These are phyloP conservation scores for Penicillium steckii DNA, from an alignment of 495 filamentous ascomycete species.

Conservation along the genomic window DNA sequence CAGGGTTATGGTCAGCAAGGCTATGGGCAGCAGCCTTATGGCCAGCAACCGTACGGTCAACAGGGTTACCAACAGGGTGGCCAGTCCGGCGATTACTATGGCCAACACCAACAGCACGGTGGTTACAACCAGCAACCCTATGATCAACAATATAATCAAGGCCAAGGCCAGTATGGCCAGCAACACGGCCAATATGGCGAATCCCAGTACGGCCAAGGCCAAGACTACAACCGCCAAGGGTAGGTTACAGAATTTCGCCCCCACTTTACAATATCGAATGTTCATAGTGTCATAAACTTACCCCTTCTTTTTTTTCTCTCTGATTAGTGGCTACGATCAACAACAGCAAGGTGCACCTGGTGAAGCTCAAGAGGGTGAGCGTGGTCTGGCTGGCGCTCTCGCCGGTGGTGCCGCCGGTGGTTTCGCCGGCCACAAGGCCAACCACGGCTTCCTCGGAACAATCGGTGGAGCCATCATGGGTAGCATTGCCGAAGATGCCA, in stretches of 20 bases:
- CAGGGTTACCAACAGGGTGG: conserved; percentile 16
- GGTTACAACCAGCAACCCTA: conserved; percentile 18
- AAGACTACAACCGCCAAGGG: conserved; percentile 29
- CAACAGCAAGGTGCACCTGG: conserved; percentile 33
- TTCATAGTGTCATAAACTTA: neutral
- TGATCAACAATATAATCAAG: conserved; percentile 24
- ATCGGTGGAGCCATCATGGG: conserved; percentile 51
- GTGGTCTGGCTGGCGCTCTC: conserved; percentile 46
- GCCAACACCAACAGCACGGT: conserved; percentile 24
- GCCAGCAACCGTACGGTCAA: conserved; percentile 16
- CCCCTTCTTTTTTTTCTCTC: neutral
- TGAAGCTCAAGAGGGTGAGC: conserved; percentile 46
- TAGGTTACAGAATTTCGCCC: conserved; percentile 12
- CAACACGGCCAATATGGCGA: conserved; percentile 24
- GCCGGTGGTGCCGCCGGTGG: conserved; percentile 47
- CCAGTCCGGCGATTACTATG: conserved; percentile 32
- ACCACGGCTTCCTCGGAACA: conserved; percentile 50
- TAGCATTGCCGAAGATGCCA: conserved; percentile 43
- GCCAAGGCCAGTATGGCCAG: conserved; percentile 26
- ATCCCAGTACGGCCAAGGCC: conserved; percentile 28
- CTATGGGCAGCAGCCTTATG: conserved; percentile 25
- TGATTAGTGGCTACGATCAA: conserved; percentile 26
- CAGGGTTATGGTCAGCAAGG: conserved; percentile 33
- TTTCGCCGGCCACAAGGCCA: conserved; percentile 49
- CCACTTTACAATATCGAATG: too few species aligned